Percentiles rank a stretch among this genome's conserved stretches.
phyloP scores from a whole-genome alignment of 2,329 filamentous ascomycete species.

The Penicillium occitanis region DNA sequence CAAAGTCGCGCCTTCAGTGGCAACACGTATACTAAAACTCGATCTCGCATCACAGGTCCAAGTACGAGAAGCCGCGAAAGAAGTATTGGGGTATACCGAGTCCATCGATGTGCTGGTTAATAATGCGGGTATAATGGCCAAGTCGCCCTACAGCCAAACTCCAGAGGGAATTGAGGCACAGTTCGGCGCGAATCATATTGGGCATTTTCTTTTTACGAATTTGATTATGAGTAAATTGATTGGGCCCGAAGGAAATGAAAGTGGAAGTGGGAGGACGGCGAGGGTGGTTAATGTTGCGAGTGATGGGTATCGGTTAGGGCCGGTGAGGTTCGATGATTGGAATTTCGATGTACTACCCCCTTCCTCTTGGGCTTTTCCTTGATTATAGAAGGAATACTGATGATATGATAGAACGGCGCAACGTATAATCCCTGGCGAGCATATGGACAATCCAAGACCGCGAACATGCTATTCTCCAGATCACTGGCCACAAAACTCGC shows the following conservation, averaged over 20 bases:
- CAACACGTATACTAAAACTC: slow-evolving; percentile 31
- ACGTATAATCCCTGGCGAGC: slow-evolving; percentile 36
- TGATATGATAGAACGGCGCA: slow-evolving; percentile 25
- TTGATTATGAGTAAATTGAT: slow-evolving; percentile 37
- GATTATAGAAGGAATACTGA: not conserved
- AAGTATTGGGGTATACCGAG: slow-evolving; percentile 31
- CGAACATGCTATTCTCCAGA: slow-evolving; percentile 20
- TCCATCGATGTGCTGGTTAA: slow-evolving; percentile 45
- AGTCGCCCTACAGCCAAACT: slow-evolving; percentile 29
- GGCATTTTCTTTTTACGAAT: slow-evolving; percentile 44
- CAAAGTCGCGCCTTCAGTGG: slow-evolving; percentile 23
- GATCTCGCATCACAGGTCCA: slow-evolving; percentile 36
- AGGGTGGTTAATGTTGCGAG: slow-evolving; percentile 50
- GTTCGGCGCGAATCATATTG: slow-evolving; percentile 42
- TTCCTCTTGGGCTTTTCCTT: not conserved
- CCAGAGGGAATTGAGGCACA: slow-evolving; percentile 41
- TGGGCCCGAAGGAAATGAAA: slow-evolving; percentile 19
- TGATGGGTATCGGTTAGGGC: slow-evolving; percentile 45
- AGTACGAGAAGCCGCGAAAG: slow-evolving; percentile 34
- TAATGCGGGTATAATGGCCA: slow-evolving; percentile 45
- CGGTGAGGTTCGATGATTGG: slow-evolving; percentile 47
- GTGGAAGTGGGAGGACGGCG: slow-evolving; percentile 19
- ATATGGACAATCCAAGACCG: slow-evolving; percentile 41
- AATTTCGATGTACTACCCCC: slow-evolving; percentile 41
- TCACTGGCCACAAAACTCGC: slow-evolving; percentile 20